phyloP scores from a whole-genome alignment of 495 filamentous ascomycete species.

The Aspergillus leporis region DNA sequence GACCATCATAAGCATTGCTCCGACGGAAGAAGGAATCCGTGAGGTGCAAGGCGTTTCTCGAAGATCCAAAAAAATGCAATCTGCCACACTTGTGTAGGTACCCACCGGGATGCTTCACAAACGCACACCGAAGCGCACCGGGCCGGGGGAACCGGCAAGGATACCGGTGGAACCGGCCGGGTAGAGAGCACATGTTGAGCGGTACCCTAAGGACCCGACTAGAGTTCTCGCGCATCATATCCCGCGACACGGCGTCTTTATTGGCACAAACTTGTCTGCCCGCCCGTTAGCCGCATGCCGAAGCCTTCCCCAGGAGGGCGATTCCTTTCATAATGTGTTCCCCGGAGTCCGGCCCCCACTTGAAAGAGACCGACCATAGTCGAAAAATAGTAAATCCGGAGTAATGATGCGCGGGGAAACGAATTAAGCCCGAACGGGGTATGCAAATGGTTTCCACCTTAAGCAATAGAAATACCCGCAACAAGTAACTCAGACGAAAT shows the following conservation, averaged over 20 bases:
- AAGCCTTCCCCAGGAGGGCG: background rate
- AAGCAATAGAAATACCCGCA: slow-evolving; percentile 1
- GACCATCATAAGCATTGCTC: too few relatives aligned
- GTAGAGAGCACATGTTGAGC: background rate
- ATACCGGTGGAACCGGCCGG: slow-evolving; percentile 4
- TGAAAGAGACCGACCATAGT: background rate
- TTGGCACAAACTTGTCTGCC: background rate
- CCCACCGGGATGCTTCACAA: background rate
- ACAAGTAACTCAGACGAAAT: background rate
- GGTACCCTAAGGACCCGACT: background rate
- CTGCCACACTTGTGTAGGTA: background rate
- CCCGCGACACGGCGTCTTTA: background rate
- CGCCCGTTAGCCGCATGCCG: background rate
- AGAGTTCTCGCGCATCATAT: background rate
- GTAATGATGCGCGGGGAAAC: background rate
- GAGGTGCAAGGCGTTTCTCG: background rate
- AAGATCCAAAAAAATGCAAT: background rate
- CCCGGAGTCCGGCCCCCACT: background rate
- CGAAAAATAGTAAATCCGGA: slow-evolving; percentile 5
- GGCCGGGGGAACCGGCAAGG: background rate
- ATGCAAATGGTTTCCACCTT: background rate
- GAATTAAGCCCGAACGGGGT: background rate
- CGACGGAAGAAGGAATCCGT: background rate
- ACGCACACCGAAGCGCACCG: background rate
- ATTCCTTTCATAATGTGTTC: background rate